Conservation (phyloP, 345 rosid genomes). For the Euclidium syriacum region DNA sequence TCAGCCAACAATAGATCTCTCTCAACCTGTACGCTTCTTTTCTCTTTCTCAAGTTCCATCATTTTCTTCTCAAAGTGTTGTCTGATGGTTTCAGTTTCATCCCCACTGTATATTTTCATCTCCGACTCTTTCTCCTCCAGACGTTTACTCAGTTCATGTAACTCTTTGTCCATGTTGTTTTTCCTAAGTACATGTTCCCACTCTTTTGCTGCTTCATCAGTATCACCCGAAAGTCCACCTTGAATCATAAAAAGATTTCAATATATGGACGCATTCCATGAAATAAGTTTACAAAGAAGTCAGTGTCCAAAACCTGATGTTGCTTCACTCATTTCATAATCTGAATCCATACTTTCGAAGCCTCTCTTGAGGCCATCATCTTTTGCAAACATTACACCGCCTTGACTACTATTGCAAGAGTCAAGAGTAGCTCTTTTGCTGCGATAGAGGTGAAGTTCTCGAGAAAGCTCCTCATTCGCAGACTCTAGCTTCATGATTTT, state of each 20-base stretch:
- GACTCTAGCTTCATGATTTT: constrained; percentile 66
- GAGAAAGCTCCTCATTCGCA: constrained; percentile 60
- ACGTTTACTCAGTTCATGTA: constrained; percentile 71
- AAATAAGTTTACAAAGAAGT: not conserved
- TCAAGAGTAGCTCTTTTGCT: constrained; percentile 47
- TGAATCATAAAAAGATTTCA: not conserved
- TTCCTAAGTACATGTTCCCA: constrained; percentile 84
- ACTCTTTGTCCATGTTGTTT: constrained; percentile 76
- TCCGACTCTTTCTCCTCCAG: constrained; percentile 93
- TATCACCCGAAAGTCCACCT: constrained; percentile 58
- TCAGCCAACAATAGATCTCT: constrained; percentile 60
- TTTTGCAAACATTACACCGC: constrained; percentile 23
- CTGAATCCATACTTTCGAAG: constrained; percentile 48
- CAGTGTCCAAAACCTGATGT: constrained; percentile 30
- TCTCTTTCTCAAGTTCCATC: constrained; percentile 72
- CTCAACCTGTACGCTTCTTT: constrained; percentile 67
- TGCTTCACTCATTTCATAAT: constrained; percentile 71
- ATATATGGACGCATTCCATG: not conserved
- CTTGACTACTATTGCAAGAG: constrained; percentile 43
- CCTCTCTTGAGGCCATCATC: constrained; percentile 50
- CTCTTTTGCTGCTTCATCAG: constrained; percentile 79
- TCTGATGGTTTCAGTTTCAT: constrained; percentile 55
- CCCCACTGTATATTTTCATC: constrained; percentile 57
- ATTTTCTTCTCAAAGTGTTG: constrained; percentile 72
- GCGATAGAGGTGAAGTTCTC: constrained; percentile 64